phyloP scores from a whole-genome alignment of 2,329 filamentous ascomycete species.

The Diaporthe sp. region DNA sequence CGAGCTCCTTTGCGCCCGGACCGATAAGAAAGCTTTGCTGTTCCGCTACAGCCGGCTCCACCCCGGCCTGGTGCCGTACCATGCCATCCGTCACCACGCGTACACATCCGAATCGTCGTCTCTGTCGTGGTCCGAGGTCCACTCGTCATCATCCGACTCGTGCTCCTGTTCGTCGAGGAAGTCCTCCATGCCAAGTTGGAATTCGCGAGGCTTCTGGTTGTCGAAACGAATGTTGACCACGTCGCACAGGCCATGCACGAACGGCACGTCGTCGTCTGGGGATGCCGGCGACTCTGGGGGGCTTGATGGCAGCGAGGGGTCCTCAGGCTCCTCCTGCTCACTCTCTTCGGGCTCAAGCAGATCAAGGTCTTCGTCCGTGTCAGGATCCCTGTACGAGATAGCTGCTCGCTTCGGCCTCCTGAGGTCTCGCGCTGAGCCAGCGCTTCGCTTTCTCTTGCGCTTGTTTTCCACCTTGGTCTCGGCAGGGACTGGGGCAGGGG shows the following conservation, averaged over 20 bases:
- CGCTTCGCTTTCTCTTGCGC: constrained; percentile 31
- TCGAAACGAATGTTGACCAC: constrained; percentile 79
- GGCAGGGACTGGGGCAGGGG: constrained; percentile 6
- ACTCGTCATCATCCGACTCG: constrained; percentile 66
- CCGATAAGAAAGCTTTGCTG: not conserved
- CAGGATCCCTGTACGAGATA: constrained; percentile 34
- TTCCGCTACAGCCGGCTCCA: not conserved
- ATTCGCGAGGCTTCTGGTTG: constrained; percentile 78
- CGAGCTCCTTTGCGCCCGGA: not conserved
- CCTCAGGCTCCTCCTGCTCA: constrained; percentile 33
- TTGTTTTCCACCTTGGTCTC: constrained; percentile 13
- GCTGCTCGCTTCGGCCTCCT: constrained; percentile 27
- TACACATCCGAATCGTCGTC: constrained; percentile 65
- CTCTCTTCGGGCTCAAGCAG: constrained; percentile 32
- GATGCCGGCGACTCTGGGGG: constrained; percentile 17
- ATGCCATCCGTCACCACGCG: constrained; percentile 22
- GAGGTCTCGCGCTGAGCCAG: constrained; percentile 27
- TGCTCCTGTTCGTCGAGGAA: constrained; percentile 70
- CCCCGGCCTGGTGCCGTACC: not conserved
- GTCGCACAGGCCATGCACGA: constrained; percentile 76
- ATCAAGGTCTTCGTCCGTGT: constrained; percentile 35
- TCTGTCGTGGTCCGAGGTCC: constrained; percentile 59
- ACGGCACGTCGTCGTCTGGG: constrained; percentile 38
- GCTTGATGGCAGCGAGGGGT: constrained; percentile 20
- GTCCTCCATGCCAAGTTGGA: constrained; percentile 76